These are phyloP conservation scores for Catunica adiposa DNA, from an alignment of 2,329 filamentous ascomycete genomes.

Conservation along the genomic window DNA sequence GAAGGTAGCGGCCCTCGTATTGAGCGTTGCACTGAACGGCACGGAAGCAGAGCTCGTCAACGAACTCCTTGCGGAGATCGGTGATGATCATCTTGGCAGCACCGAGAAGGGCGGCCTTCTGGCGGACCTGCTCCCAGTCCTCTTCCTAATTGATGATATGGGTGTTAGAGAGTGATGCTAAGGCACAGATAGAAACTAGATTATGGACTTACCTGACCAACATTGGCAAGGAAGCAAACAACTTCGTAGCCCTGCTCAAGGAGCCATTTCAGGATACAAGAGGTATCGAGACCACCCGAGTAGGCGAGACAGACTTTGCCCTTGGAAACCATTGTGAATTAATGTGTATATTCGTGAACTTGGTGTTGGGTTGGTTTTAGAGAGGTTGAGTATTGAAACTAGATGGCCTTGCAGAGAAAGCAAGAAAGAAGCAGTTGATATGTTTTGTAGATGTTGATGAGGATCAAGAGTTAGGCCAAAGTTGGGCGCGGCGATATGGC, in stretches of 20 bases:
- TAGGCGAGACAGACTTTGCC: conserved; percentile 15
- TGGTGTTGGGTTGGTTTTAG: not conserved
- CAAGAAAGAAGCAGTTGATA: not conserved
- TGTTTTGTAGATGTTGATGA: not conserved
- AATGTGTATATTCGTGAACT: not conserved
- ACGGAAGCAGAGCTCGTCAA: conserved; percentile 60
- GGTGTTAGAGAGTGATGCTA: not conserved
- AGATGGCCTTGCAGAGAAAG: not conserved
- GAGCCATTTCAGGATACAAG: conserved; percentile 27
- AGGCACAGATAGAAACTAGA: not conserved
- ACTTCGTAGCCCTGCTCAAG: conserved; percentile 18
- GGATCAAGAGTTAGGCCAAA: not conserved
- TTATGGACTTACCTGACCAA: conserved; percentile 37
- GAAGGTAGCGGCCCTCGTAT: conserved; percentile 36
- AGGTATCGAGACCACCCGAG: conserved; percentile 26
- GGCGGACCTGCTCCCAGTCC: conserved; percentile 21
- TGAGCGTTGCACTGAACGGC: conserved; percentile 52
- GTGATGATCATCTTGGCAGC: conserved; percentile 30
- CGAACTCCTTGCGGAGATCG: conserved; percentile 52
- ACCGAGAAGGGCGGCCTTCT: conserved; percentile 26
- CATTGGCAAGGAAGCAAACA: conserved; percentile 38
- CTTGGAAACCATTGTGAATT: conserved; percentile 11
- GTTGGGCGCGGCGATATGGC: not conserved
- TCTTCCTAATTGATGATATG: conserved; percentile 7
- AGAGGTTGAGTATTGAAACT: not conserved